Evolutionary conservation across 176 grass and related monocot species (phyloP), one percentile per base, ranked within the genome.

Genomic region (Pontederia crassipes): DNA sequence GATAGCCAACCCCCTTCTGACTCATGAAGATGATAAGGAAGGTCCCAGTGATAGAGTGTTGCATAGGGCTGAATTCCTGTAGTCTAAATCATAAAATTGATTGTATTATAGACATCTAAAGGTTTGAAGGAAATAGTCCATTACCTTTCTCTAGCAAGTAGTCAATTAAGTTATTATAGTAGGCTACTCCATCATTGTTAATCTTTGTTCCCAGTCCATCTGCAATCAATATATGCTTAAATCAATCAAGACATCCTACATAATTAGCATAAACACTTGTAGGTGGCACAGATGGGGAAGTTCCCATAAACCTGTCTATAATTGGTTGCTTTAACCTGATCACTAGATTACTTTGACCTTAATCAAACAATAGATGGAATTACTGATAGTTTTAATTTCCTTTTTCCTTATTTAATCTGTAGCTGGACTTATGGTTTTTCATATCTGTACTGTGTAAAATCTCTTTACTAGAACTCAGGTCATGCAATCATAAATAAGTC

Each of bases 1-100:
- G 93, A 98, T 52, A 89, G 12, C 93, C 93, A 98, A 8, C 93
- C 87, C 64, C 93, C 84, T 0, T 76, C 4, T 28, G 74, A 81
- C 52, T 68, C 68, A 26, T 98, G 87, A 71, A 98, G 87, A 82
- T 86, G 56, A 68, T 92, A 49, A 13, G 93, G 93, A 78, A 98
- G 87, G 78, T 98, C 93, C 93, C 93, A 98, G 59, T 98, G 93
- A 79, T 98, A 98, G 12, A 98, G 68, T 66, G 93, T 98, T 47
- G 45, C 82, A 16, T 86, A 98, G 49, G 93, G 93, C 57, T 92
- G 79, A 76, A 98, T 79, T 79, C 87, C 93, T 98, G 61, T 50
- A 72, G 18, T 45, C 65, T 17, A 17, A 76, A 74, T 72, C 16
- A 89, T 29, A 54, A 48, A 64, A 46, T 48, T 54, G 58, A 10